phyloP scores from a whole-genome alignment of 139 green algal species.

The Spirogloea muscicola region DNA sequence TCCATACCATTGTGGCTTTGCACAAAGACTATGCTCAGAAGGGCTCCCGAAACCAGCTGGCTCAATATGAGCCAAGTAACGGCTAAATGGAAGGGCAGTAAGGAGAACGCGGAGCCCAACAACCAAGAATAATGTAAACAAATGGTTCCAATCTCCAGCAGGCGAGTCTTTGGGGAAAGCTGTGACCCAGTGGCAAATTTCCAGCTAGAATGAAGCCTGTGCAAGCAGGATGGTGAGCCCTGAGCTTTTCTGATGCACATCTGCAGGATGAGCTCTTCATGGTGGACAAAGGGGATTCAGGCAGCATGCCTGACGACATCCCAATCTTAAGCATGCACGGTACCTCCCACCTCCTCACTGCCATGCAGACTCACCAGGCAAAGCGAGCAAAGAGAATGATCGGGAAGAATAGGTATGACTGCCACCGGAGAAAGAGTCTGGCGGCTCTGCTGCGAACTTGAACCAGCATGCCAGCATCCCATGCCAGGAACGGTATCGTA shows the following conservation, averaged over 20 bases:
- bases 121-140: conserved; percentile 55
- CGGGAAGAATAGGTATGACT: conserved; percentile 66
- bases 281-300: no score
- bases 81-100: conserved; percentile 40
- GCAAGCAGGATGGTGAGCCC: no score
- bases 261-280: no score
- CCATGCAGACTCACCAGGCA: conserved; percentile 57
- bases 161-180: conserved; percentile 18
- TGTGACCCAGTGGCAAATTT: conserved; percentile 8
- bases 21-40: conserved; percentile 67
- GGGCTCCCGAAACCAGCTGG: conserved; percentile 56
- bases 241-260: no score
- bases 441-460: conserved; percentile 29
- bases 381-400: conserved; percentile 64
- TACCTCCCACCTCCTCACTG: no score
- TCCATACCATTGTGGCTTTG: conserved; percentile 80
- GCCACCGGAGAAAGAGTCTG: conserved; percentile 42
- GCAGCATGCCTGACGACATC: no score
- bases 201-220: conserved; percentile 23
- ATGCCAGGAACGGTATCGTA: conserved; percentile 70
- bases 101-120: conserved; percentile 40
- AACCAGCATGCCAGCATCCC: conserved; percentile 57
- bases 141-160: conserved; percentile 46
- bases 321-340: no score
- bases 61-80: conserved; percentile 44